Evolutionary conservation across 371 early-diverging fungal species (phyloP).

Genomic region (Mortierella sp.): DNA sequence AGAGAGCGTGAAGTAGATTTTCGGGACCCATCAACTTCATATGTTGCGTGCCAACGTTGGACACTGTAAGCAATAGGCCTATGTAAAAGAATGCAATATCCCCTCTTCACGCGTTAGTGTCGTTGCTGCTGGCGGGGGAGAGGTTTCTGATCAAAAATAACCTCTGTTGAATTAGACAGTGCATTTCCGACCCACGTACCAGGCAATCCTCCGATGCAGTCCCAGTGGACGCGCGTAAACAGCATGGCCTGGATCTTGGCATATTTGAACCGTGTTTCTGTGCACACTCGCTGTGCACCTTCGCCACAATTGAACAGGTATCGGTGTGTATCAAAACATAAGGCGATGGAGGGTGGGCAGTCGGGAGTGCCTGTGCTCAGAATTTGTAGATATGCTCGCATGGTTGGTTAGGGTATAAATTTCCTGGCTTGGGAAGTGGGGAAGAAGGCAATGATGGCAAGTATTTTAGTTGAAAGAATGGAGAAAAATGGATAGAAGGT

Average conservation of each 20-base stretch:
- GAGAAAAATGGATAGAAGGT: too few species aligned
- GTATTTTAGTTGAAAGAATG: too few species aligned
- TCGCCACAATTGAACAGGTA: constrained; percentile 95
- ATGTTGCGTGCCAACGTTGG: constrained; percentile 72
- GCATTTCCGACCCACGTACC: constrained; percentile 53
- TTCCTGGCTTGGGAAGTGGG: too few species aligned
- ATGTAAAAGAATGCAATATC: constrained; percentile 2
- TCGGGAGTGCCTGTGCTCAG: constrained; percentile 73
- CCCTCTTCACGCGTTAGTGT: too few species aligned
- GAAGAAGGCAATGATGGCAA: too few species aligned
- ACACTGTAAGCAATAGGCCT: constrained; percentile 88
- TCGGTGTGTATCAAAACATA: constrained; percentile 79
- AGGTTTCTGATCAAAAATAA: background rate
- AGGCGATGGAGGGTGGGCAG: constrained; percentile 73
- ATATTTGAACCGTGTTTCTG: constrained; percentile 74
- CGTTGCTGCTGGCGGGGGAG: too few species aligned
- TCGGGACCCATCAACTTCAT: constrained; percentile 70
- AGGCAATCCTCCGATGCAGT: constrained; percentile 84
- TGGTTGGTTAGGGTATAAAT: constrained; percentile 28
- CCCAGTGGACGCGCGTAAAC: constrained; percentile 82
- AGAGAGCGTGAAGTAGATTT: constrained; percentile 81
- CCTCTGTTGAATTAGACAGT: too few species aligned
- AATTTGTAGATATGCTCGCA: constrained; percentile 81
- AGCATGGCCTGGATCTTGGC: constrained; percentile 77
- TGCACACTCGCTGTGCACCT: constrained; percentile 85